phyloP scores from a whole-genome alignment of 176 grass and related monocot genomes.

The Leersia perrieri region DNA sequence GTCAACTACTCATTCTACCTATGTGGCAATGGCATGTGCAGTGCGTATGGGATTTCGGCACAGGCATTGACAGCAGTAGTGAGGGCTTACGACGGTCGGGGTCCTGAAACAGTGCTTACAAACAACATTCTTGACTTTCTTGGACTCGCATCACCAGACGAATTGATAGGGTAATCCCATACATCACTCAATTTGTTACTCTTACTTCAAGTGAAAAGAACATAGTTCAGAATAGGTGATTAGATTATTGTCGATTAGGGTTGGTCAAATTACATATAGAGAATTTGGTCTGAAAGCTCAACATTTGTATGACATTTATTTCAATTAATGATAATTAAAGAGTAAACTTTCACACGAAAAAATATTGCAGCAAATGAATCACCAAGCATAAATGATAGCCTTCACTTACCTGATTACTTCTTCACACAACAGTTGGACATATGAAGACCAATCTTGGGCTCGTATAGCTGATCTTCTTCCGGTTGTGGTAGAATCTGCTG shows the following conservation, averaged over 20 bases:
- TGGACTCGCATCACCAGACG: constrained; percentile 56
- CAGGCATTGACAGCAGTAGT: constrained; percentile 80
- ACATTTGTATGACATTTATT: not conserved
- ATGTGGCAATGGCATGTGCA: constrained; percentile 32
- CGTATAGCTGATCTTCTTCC: constrained; percentile 74
- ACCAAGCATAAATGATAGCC: not conserved
- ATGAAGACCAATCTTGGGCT: constrained; percentile 76
- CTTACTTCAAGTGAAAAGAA: not conserved
- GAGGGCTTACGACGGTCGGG: constrained; percentile 65
- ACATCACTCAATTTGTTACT: not conserved
- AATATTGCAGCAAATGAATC: not conserved
- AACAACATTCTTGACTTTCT: constrained; percentile 59
- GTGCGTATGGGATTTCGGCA: constrained; percentile 77
- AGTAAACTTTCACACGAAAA: not conserved
- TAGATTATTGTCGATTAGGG: not conserved
- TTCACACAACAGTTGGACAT: constrained; percentile 58
- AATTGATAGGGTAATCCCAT: constrained; percentile 65
- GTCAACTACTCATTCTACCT: not conserved
- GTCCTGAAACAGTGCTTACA: constrained; percentile 65
- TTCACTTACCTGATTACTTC: constrained; percentile 18
- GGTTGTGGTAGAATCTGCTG: constrained; percentile 61
- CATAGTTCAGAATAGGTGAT: not conserved
- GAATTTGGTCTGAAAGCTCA: not conserved
- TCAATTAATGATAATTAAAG: not conserved
- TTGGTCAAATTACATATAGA: not conserved